A percentile compares a stretch with the other conserved stretches of the same genome.
Evolutionary conservation across 1,284 basidiomycete species (phyloP).

Genomic region (Trametes polyzona): DNA sequence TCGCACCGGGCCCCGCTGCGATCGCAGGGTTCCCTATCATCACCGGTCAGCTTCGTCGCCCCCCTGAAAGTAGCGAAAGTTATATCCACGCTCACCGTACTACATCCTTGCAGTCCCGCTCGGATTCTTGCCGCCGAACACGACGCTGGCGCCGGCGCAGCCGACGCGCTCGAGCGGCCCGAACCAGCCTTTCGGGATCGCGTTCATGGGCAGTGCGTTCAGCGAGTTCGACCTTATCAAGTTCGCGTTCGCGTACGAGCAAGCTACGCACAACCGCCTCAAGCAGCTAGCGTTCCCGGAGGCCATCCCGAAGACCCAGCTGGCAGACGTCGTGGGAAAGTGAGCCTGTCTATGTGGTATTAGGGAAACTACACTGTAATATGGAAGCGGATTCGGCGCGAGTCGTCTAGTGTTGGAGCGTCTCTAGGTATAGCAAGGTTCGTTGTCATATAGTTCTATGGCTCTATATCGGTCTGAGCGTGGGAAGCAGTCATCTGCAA

Average conservation of each 20-base stretch:
- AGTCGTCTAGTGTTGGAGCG: background rate
- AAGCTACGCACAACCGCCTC: slow-evolving; percentile 60
- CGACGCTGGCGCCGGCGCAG: slow-evolving; percentile 34
- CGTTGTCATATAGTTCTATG: too few species aligned
- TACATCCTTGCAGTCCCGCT: slow-evolving; percentile 57
- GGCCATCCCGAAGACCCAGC: slow-evolving; percentile 65
- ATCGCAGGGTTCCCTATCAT: slow-evolving; percentile 65
- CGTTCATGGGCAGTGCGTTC: slow-evolving; percentile 67
- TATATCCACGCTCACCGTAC: background rate
- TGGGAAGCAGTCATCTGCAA: too few species aligned
- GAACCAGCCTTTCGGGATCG: slow-evolving; percentile 64
- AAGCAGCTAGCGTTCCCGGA: slow-evolving; percentile 53
- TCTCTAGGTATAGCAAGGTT: background rate
- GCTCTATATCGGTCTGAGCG: too few species aligned
- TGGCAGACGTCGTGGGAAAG: slow-evolving; percentile 45
- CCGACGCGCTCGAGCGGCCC: slow-evolving; percentile 56
- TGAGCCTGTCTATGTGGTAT: background rate
- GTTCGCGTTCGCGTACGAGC: slow-evolving; percentile 69
- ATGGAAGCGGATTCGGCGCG: background rate
- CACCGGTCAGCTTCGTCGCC: slow-evolving; percentile 44
- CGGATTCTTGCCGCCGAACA: slow-evolving; percentile 60
- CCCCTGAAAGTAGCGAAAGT: background rate
- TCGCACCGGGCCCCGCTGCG: slow-evolving; percentile 41
- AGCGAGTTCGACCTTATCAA: slow-evolving; percentile 62
- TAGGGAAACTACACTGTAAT: too few species aligned